These are phyloP conservation scores for Alternaria dauci DNA, from an alignment of 2,329 filamentous ascomycete species.

Conservation along the genomic window DNA sequence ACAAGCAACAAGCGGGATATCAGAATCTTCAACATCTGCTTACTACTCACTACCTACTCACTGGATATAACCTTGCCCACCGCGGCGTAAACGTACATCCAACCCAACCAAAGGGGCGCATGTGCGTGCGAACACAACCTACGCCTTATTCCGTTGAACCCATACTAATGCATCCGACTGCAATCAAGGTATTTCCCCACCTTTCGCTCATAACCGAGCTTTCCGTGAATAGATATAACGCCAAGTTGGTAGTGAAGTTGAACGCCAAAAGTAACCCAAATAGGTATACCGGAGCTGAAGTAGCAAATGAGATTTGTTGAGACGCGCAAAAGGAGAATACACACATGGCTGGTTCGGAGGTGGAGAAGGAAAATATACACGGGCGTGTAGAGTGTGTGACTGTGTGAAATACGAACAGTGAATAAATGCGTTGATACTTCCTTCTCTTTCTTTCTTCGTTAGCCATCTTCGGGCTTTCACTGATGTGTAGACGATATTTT, in stretches of 20 bases:
- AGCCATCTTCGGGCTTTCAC: constrained; percentile 29
- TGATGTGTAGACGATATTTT: constrained; percentile 13
- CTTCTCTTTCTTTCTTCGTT: constrained; percentile 28
- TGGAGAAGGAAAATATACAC: constrained; percentile 31
- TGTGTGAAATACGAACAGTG: constrained; percentile 5
- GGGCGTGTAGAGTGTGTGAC: constrained; percentile 22
- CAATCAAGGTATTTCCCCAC: constrained; percentile 18
- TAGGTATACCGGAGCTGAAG: constrained; percentile 21
- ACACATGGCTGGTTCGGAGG: constrained; percentile 18
- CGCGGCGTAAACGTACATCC: constrained; percentile 15
- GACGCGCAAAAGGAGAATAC: constrained; percentile 17
- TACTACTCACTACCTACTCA: constrained; percentile 15
- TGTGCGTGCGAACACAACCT: constrained; percentile 8
- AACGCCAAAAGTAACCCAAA: constrained; percentile 20
- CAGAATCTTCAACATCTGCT: constrained; percentile 11
- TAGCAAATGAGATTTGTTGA: constrained; percentile 20
- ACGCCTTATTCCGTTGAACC: constrained; percentile 9
- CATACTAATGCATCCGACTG: constrained; percentile 20
- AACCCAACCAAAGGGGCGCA: constrained; percentile 4
- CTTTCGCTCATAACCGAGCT: constrained; percentile 12
- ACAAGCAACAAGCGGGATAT: not conserved
- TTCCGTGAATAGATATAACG: constrained; percentile 12
- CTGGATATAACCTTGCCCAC: constrained; percentile 9
- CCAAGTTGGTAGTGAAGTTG: constrained; percentile 14
- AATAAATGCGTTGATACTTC: constrained; percentile 14